A percentile compares a stretch with the other conserved stretches of the same genome.
These are phyloP conservation scores for Saccharomyces uvarum DNA, from an alignment of 1,139 yeast species.

Conservation along the genomic window DNA sequence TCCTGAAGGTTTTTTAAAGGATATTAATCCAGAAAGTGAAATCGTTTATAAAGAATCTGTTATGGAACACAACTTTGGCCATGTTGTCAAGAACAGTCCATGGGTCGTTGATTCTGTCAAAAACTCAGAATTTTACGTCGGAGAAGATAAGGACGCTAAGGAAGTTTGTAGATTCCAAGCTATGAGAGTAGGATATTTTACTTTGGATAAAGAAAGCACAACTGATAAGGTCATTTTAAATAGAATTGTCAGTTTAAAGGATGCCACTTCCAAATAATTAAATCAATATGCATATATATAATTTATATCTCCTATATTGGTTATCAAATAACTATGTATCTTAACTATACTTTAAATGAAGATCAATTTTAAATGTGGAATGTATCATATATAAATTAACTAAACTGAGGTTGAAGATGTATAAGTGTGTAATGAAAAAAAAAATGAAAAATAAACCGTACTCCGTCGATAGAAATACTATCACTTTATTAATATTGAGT, in stretches of 20 bases:
- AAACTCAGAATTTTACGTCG: slow-evolving; percentile 52
- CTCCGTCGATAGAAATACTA: not conserved
- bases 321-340: not conserved
- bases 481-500: not conserved
- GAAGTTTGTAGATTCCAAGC: slow-evolving; percentile 98
- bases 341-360: not conserved
- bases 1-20: slow-evolving; percentile 82
- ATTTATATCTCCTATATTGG: not conserved
- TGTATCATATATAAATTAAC: not conserved
- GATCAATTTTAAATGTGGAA: not conserved
- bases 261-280: slow-evolving; percentile 30
- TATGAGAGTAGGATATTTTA: slow-evolving; percentile 91
- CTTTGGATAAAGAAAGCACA: slow-evolving; percentile 73
- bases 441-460: slow-evolving; percentile 4
- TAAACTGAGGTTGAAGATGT: slow-evolving; percentile 1
- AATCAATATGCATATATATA: slow-evolving; percentile 3
- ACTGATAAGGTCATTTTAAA: slow-evolving; percentile 61
- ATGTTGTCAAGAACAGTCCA: slow-evolving; percentile 65
- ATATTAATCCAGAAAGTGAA: slow-evolving; percentile 76
- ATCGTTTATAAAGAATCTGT: slow-evolving; percentile 56
- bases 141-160: slow-evolving; percentile 51
- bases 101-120: slow-evolving; percentile 65
- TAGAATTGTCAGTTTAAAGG: slow-evolving; percentile 86
- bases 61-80: slow-evolving; percentile 70
- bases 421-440: slow-evolving; percentile 1